Conservation (phyloP, 176 grass and related monocot species). For the Triticum timopheevii region DNA sequence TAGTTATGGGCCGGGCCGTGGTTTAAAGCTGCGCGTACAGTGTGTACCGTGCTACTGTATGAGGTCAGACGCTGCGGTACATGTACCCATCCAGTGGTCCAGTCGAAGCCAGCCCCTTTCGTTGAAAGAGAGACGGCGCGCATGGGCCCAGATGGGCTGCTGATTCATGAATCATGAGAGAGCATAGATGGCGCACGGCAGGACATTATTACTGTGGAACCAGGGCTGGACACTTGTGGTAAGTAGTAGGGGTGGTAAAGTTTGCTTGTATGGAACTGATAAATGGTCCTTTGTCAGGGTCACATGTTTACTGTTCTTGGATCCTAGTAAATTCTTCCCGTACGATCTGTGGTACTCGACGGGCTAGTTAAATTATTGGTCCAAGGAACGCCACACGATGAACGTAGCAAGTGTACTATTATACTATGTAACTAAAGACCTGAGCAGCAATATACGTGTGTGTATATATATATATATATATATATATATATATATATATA, state of each 20-base stretch:
- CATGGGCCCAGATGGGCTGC: background rate
- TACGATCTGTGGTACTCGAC: background rate
- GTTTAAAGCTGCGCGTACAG: background rate
- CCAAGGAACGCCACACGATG: background rate
- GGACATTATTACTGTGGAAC: background rate
- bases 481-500: too few relatives aligned
- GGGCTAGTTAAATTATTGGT: background rate
- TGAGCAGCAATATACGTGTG: too few relatives aligned
- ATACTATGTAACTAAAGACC: background rate
- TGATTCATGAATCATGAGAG: background rate
- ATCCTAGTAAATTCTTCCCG: background rate
- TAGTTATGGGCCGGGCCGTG: background rate
- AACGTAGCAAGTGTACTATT: background rate
- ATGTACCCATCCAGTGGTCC: constrained; percentile 23
- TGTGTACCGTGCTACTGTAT: background rate
- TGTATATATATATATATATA: too few relatives aligned
- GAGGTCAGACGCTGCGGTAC: background rate
- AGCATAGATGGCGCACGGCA: background rate
- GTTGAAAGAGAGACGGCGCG: background rate
- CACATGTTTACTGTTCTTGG: constrained; percentile 1
- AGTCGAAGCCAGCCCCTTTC: background rate
- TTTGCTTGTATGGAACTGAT: background rate
- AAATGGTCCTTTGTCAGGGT: background rate
- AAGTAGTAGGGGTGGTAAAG: background rate
- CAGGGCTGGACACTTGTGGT: background rate